Evolutionary conservation across 2,329 filamentous ascomycete species (phyloP), one percentile per base, ranked within the genome.

Genomic region (Pestalotiopsis sp.): DNA sequence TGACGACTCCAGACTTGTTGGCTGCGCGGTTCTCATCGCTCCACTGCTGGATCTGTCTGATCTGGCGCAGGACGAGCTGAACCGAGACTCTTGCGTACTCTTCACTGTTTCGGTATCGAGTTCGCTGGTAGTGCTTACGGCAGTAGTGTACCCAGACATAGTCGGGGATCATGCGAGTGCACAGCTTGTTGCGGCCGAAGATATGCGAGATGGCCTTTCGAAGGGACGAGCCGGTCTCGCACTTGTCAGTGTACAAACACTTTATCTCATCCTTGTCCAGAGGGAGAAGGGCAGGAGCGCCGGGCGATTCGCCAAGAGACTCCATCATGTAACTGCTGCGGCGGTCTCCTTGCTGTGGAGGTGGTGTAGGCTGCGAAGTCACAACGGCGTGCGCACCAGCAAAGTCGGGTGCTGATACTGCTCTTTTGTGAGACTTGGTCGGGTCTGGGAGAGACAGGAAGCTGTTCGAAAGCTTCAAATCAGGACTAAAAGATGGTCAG

Each of bases 161-260:
- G 5, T 87, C 81, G 0, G 92, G 92, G 63, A 96, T 93, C 59
- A 85, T 84, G 41, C 91, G 86, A 0, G 93, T 96, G 75, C 90
- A 91, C 7, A 87, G 84, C 80, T 96, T 96, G 83, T 96, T 96
- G 49, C 93, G 89, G 25, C 93, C 93, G 73, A 95, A 95, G 67
- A 95, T 87, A 75, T 96, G 92, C 0, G 92, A 94, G 69, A 95
- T 91, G 4, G 91, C 90, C 80, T 95, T 95, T 62, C 93, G 89
- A 27, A 86, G 86, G 67, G 88, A 85, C 4, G 88, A 89, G 4
- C 84, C 85, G 0, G 88, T 91, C 60, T 87, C 84, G 75, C 90
- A 92, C 70, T 87, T 82, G 1, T 82, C 78, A 17, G 86, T 84
- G 71, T 86, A 89, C 81, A 89, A 86, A 74, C 89, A 91, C 27